Evolutionary conservation across 2,329 filamentous ascomycete genomes (phyloP).

Genomic region (Fusarium duplospermum): DNA sequence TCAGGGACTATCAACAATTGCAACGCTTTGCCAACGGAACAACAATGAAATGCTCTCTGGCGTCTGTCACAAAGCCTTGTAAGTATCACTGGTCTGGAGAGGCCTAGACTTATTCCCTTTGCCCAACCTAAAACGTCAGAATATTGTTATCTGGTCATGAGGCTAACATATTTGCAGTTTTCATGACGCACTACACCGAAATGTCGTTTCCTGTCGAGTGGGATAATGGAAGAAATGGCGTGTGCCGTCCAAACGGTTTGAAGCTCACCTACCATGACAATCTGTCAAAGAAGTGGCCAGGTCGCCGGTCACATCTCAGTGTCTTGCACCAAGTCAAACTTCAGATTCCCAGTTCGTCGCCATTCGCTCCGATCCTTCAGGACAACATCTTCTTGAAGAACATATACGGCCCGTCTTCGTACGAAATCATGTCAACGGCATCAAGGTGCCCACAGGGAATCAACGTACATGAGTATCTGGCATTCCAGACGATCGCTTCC

Average conservation of each 20-base stretch:
- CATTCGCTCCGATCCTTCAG: slow-evolving; percentile 33
- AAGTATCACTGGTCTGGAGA: slow-evolving; percentile 20
- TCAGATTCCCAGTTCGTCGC: slow-evolving; percentile 29
- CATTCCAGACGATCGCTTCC: slow-evolving; percentile 61
- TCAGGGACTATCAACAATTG: slow-evolving; percentile 41
- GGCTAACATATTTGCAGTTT: slow-evolving; percentile 30
- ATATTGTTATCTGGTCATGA: neutral
- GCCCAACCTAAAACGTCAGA: neutral
- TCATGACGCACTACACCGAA: slow-evolving; percentile 42
- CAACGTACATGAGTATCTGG: slow-evolving; percentile 64
- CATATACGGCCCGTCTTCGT: slow-evolving; percentile 61
- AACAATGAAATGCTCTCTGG: slow-evolving; percentile 39
- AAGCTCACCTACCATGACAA: slow-evolving; percentile 35
- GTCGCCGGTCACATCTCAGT: slow-evolving; percentile 25
- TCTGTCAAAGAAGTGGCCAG: slow-evolving; percentile 30
- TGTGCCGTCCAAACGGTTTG: slow-evolving; percentile 41
- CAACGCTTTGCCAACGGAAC: slow-evolving; percentile 21
- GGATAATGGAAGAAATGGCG: slow-evolving; percentile 40
- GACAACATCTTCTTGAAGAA: slow-evolving; percentile 24
- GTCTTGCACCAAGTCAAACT: slow-evolving; percentile 40
- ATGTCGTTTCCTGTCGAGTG: slow-evolving; percentile 45
- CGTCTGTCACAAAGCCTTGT: slow-evolving; percentile 47
- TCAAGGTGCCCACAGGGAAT: slow-evolving; percentile 60
- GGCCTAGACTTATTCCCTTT: neutral
- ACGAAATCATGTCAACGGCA: slow-evolving; percentile 64